These are phyloP conservation scores for Alnus glutinosa DNA, from an alignment of 306 rosid genomes.

Conservation along the genomic window DNA sequence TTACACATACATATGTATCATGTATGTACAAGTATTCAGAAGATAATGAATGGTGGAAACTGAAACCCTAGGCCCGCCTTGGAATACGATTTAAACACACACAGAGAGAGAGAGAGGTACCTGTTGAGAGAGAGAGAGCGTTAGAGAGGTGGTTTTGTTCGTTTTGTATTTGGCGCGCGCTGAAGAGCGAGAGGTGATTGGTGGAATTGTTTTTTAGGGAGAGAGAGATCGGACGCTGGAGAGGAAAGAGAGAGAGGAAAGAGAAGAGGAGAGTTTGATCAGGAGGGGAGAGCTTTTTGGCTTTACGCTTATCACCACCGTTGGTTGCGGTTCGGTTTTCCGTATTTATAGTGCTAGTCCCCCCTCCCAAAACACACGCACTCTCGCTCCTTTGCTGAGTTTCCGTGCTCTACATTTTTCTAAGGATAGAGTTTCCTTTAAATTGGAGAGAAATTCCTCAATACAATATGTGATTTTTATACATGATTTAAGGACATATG, in stretches of 20 bases:
- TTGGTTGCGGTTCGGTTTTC: slow-evolving; percentile 16
- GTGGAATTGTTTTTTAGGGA: slow-evolving; percentile 4
- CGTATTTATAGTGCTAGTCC: not conserved
- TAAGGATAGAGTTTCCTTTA: no score
- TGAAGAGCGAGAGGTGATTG: slow-evolving; percentile 17
- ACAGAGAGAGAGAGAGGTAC: not conserved
- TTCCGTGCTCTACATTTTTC: not conserved
- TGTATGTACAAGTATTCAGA: not conserved
- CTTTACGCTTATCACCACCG: slow-evolving; percentile 36
- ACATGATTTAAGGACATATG: no score
- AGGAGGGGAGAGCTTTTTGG: slow-evolving; percentile 19
- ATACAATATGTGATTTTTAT: no score
- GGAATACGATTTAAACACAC: not conserved
- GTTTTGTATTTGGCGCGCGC: slow-evolving; percentile 52
- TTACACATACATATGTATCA: not conserved
- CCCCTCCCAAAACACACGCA: no score
- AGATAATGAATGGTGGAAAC: not conserved
- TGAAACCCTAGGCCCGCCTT: slow-evolving; percentile 34
- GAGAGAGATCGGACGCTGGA: slow-evolving; percentile 53
- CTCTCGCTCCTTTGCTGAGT: not conserved
- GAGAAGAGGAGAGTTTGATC: not conserved
- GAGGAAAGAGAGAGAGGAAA: slow-evolving; percentile 27
- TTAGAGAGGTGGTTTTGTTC: slow-evolving; percentile 13
- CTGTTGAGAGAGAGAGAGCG: not conserved
- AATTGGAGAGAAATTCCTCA: no score